phyloP scores from a whole-genome alignment of 768 basidiomycete species.

The Pisolithus sp. region DNA sequence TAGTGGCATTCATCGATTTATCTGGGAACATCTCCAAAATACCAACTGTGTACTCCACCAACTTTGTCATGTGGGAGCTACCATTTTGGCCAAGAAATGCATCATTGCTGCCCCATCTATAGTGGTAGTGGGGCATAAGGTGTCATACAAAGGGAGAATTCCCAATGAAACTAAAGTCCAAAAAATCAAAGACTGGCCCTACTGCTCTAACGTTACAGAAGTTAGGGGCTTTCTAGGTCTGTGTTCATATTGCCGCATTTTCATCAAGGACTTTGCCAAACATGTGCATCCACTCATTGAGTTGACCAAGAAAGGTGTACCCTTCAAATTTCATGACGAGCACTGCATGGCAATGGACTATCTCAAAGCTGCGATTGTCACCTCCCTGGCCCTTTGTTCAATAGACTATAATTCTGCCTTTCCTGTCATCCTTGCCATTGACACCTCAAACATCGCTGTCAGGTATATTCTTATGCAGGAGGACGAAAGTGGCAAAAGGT shows the following conservation, averaged over 20 bases:
- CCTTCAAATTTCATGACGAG: slow-evolving; percentile 17
- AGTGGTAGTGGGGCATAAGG: slow-evolving; percentile 32
- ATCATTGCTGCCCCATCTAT: slow-evolving; percentile 22
- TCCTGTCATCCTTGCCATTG: slow-evolving; percentile 9
- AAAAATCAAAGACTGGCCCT: slow-evolving; percentile 28
- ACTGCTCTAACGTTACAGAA: slow-evolving; percentile 10
- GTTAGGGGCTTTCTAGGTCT: slow-evolving; percentile 27
- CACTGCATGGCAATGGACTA: slow-evolving; percentile 7
- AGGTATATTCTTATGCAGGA: slow-evolving; percentile 25
- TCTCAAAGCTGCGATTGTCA: slow-evolving; percentile 17
- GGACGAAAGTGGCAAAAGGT: slow-evolving; percentile 2
- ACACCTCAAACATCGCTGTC: slow-evolving; percentile 27
- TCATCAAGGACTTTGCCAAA: slow-evolving; percentile 24
- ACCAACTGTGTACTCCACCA: slow-evolving; percentile 33
- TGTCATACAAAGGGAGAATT: slow-evolving; percentile 28
- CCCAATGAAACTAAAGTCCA: slow-evolving; percentile 21
- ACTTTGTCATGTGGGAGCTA: neutral
- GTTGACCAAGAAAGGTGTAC: slow-evolving; percentile 20
- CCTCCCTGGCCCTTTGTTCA: slow-evolving; percentile 1
- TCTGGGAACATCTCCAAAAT: slow-evolving; percentile 36
- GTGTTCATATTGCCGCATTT: slow-evolving; percentile 19
- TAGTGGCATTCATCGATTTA: slow-evolving; percentile 28
- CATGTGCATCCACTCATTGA: slow-evolving; percentile 16
- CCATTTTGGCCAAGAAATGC: slow-evolving; percentile 19
- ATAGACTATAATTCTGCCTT: neutral